Base-by-base conservation (phyloP, 805 yeast species). In the Monosporozyma servazzii region DNA sequence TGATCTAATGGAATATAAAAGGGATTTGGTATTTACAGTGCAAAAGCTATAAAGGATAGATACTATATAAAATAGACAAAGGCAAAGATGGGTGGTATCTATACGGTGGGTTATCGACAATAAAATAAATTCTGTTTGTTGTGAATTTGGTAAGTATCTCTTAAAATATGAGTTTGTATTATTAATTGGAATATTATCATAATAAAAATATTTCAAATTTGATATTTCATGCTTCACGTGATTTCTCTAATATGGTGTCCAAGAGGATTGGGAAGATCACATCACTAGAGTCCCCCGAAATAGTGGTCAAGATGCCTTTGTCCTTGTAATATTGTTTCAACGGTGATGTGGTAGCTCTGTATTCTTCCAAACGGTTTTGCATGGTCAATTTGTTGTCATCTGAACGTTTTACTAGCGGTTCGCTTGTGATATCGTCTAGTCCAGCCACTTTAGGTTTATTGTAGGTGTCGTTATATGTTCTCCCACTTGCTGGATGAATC, bases 401-500 rank as follows among this genome's bases (percentile, higher is more conserved):
- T 0, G 82, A 74, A 54, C 98, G 77, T 68, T 88, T 86, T 17
- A 78, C 68, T 52, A 90, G 73, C 2, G 87, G 83, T 63, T 90
- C 97, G 0, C 96, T 96, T 0, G 98, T 90, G 2, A 88, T 62
- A 65, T 90, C 97, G 62, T 90, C 98, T 54, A 70, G 75, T 36
- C 88, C 95, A 0, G 88, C 80, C 1, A 75, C 76, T 60, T 84
- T 84, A 8, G 98, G 98, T 6, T 97, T 96, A 60, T 86, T 89
- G 68, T 88, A 90, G 51, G 87, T 81, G 56, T 86, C 65, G 65
- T 87, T 91, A 66, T 90, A 90, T 2, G 89, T 84, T 56, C 97
- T 72, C 0, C 97, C 97, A 49, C 95, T 86, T 0, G 86, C 80
- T 13, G 75, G 64, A 67, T 90, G 97, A 41, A 89, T 84, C 83